Conservation (phyloP, 495 filamentous ascomycete species). For the Aspergillus nanangensis region DNA sequence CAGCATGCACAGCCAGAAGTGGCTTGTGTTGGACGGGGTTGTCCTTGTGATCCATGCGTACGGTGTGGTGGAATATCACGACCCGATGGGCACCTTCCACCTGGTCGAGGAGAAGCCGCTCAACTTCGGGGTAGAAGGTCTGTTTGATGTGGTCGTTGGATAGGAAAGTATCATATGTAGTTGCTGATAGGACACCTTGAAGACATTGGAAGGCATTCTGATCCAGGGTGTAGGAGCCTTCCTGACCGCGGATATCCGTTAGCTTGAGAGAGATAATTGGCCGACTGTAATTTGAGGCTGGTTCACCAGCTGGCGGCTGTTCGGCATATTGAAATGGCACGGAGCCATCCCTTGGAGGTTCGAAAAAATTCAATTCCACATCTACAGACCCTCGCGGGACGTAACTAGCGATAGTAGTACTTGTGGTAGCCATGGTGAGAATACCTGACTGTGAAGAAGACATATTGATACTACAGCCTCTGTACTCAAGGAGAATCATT, state of each 20-base stretch:
- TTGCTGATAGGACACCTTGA: conserved; percentile 38
- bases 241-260: conserved; percentile 61
- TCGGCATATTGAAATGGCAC: conserved; percentile 65
- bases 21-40: conserved; percentile 53
- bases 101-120: conserved; percentile 55
- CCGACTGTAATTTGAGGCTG: conserved; percentile 50
- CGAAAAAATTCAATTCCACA: conserved; percentile 63
- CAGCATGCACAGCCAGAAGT: conserved; percentile 72
- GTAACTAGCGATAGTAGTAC: no score
- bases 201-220: conserved; percentile 63
- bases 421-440: no score
- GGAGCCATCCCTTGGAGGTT: conserved; percentile 56
- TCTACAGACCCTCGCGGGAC: conserved; percentile 49
- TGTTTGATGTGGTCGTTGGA: conserved; percentile 57
- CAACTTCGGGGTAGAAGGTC: conserved; percentile 79
- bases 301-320: conserved; percentile 49
- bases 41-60: conserved; percentile 54
- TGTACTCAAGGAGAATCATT: no score
- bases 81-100: conserved; percentile 61
- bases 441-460: no score
- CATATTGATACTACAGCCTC: no score
- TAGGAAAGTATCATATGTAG: conserved; percentile 49
- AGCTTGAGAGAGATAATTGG: conserved; percentile 45
- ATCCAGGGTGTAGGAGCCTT: conserved; percentile 61
- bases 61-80: conserved; percentile 86